phyloP scores from a whole-genome alignment of 2,329 filamentous ascomycete genomes.

The Paraconiothyrium sp. region DNA sequence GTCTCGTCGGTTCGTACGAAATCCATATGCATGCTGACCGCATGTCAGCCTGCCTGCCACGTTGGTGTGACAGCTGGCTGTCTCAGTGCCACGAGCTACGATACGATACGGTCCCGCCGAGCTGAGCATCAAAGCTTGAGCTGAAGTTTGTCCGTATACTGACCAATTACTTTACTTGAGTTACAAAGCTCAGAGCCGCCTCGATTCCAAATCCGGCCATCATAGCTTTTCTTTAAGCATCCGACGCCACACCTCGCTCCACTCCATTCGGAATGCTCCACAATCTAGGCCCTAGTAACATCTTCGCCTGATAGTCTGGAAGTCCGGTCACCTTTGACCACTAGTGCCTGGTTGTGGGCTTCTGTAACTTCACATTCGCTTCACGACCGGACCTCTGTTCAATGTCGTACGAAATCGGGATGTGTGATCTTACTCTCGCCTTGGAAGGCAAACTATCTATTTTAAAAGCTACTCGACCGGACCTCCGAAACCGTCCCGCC shows the following conservation, averaged over 20 bases:
- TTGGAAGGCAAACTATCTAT: no score
- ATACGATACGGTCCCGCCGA: background rate
- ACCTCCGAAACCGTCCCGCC: no score
- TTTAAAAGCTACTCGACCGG: no score
- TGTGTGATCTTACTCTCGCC: no score
- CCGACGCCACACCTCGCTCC: conserved; percentile 6
- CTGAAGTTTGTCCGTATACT: conserved; percentile 1
- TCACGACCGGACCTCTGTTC: no score
- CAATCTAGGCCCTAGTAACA: background rate
- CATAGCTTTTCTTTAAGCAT: conserved; percentile 1
- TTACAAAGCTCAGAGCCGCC: conserved; percentile 4
- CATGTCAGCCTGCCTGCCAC: background rate
- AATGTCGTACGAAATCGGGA: no score
- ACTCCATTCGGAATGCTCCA: background rate
- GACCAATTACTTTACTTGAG: background rate
- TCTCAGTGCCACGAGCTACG: background rate
- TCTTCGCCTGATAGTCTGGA: background rate
- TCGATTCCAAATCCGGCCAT: conserved; percentile 1
- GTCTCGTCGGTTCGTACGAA: no score
- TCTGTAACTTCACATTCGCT: no score
- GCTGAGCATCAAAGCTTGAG: conserved; percentile 12
- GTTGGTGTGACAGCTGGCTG: conserved; percentile 3
- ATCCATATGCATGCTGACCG: background rate
- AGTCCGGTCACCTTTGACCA: background rate
- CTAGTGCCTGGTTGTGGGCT: background rate